Percentiles rank a stretch among this genome's conserved stretches.
Conservation (phyloP, 345 rosid genomes). For the Mallotus nudiflorus region DNA sequence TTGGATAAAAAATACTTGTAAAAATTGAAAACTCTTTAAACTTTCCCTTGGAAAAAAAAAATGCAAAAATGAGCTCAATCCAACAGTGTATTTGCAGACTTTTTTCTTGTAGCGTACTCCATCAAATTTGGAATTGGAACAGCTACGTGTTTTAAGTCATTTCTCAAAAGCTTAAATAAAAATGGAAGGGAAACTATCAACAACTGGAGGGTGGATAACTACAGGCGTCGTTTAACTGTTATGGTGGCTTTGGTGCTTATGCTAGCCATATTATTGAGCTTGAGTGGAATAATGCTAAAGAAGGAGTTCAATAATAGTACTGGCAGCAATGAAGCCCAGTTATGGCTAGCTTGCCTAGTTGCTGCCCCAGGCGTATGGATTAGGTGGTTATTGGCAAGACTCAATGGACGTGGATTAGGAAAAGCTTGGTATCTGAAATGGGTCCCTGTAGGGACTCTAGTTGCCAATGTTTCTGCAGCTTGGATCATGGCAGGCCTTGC, state of each 20-base stretch:
- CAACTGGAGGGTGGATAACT: constrained; percentile 45
- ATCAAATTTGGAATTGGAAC: constrained; percentile 76
- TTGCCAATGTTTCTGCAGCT: constrained; percentile 82
- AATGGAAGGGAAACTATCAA: constrained; percentile 15
- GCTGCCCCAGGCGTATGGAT: constrained; percentile 89
- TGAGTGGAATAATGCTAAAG: constrained; percentile 47
- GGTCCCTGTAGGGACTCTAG: constrained; percentile 87
- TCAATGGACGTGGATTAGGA: constrained; percentile 84
- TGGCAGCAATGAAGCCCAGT: constrained; percentile 50
- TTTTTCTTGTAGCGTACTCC: constrained; percentile 72
- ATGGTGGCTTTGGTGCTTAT: constrained; percentile 42
- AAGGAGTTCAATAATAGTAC: constrained; percentile 51
- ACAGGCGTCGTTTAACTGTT: constrained; percentile 41
- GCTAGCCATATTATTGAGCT: constrained; percentile 45
- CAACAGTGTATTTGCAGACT: constrained; percentile 45
- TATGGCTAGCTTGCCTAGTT: constrained; percentile 82
- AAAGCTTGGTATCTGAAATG: constrained; percentile 56
- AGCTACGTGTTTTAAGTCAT: constrained; percentile 72
- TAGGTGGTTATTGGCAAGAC: constrained; percentile 88
- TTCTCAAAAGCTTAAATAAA: constrained; percentile 28
- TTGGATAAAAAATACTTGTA: too few species aligned
- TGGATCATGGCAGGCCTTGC: constrained; percentile 75
- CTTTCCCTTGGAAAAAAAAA: too few species aligned
- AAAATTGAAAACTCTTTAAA: too few species aligned
- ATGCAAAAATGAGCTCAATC: neutral